Evolutionary conservation across 2,329 filamentous ascomycete genomes (phyloP).

Genomic region (Cadophora gregata): DNA sequence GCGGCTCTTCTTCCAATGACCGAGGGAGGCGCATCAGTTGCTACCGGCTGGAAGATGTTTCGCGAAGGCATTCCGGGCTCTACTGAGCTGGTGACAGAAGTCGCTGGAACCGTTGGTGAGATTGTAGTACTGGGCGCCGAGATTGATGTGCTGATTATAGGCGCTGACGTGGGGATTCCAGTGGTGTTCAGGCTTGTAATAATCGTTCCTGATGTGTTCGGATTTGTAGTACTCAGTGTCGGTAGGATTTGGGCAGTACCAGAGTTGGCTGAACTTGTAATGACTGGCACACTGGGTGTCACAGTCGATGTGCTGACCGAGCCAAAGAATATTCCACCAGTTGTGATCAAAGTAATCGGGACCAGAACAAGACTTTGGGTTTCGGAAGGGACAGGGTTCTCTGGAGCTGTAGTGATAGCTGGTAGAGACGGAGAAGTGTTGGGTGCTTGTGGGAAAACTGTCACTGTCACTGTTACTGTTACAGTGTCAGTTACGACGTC

Average conservation of each 20-base stretch:
- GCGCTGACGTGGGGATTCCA: slow-evolving; percentile 32
- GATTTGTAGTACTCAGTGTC: slow-evolving; percentile 37
- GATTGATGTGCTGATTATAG: slow-evolving; percentile 37
- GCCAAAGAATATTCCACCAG: slow-evolving; percentile 18
- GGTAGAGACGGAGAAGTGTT: background rate
- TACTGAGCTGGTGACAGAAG: slow-evolving; percentile 12
- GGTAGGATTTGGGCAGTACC: slow-evolving; percentile 47
- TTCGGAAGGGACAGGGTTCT: background rate
- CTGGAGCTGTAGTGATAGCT: background rate
- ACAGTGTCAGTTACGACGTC: slow-evolving; percentile 6
- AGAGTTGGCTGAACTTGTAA: slow-evolving; percentile 43
- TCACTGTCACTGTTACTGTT: slow-evolving; percentile 7
- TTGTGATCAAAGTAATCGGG: background rate
- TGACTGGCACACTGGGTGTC: slow-evolving; percentile 39
- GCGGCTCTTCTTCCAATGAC: slow-evolving; percentile 56
- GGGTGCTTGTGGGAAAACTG: background rate
- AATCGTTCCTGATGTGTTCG: slow-evolving; percentile 46
- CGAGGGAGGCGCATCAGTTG: slow-evolving; percentile 56
- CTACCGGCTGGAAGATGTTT: slow-evolving; percentile 65
- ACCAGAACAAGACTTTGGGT: background rate
- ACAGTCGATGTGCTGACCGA: slow-evolving; percentile 32
- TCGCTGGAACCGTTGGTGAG: slow-evolving; percentile 17
- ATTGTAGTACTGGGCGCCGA: slow-evolving; percentile 27
- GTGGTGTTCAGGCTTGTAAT: slow-evolving; percentile 44
- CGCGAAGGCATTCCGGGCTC: slow-evolving; percentile 27